Evolutionary conservation across 2,329 filamentous ascomycete species (phyloP).

Genomic region (Drechslerella dactyloides): DNA sequence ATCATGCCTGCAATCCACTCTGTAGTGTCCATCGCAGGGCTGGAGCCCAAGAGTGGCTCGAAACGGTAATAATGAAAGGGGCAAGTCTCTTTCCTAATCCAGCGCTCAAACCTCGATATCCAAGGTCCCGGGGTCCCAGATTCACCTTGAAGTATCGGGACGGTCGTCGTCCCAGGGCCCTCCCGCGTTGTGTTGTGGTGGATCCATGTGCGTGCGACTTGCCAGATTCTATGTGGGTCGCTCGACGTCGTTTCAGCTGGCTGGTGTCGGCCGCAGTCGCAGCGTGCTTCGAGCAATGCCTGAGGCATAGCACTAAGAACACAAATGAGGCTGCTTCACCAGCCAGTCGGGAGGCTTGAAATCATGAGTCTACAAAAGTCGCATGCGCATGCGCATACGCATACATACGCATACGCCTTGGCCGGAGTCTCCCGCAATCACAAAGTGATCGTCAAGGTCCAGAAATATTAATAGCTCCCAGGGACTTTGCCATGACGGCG

Average conservation of each 20-base stretch:
- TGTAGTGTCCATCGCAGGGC: neutral
- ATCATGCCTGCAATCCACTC: too few species aligned
- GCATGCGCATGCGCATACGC: neutral
- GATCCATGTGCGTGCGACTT: neutral
- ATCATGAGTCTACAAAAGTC: neutral
- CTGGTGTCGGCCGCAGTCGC: too few species aligned
- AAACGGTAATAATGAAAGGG: neutral
- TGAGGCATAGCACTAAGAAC: too few species aligned
- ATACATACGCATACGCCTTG: neutral
- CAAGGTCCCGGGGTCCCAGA: neutral
- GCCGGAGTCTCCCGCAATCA: neutral
- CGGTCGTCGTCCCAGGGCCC: too few species aligned
- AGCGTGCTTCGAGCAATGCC: too few species aligned
- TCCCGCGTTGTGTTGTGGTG: neutral
- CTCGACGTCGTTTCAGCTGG: neutral
- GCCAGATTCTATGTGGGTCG: conserved; percentile 1
- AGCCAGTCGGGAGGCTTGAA: neutral
- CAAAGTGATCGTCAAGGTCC: neutral
- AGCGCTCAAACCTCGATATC: neutral
- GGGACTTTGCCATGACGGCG: neutral
- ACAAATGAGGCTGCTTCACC: neutral
- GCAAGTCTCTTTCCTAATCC: neutral
- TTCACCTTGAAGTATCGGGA: too few species aligned
- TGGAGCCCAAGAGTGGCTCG: neutral
- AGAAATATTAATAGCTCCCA: neutral